Percentiles rank a stretch among this genome's conserved stretches.
Evolutionary conservation across 1,139 yeast genomes (phyloP).

Genomic region (Hemisphaericaspora xylanilytica): DNA sequence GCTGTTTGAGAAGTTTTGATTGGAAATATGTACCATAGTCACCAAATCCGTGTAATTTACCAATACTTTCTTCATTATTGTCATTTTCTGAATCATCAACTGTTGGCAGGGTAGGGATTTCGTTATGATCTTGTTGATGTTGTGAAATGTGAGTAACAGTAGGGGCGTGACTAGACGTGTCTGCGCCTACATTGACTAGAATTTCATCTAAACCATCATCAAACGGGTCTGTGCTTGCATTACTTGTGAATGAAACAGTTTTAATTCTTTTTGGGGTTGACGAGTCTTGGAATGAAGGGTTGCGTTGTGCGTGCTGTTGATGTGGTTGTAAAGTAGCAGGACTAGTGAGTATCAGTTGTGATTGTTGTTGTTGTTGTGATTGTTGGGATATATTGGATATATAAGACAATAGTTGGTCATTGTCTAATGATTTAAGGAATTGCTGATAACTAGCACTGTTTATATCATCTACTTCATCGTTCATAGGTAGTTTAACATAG

Average conservation of each 20-base stretch:
- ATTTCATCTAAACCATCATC: constrained; percentile 39
- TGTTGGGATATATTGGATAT: constrained; percentile 27
- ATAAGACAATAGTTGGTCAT: constrained; percentile 31
- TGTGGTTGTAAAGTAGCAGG: not conserved
- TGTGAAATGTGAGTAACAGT: too few species aligned
- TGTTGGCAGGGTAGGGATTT: too few species aligned
- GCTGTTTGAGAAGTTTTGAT: constrained; percentile 67
- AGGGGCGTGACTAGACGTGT: not conserved
- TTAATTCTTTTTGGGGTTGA: constrained; percentile 14
- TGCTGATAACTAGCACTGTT: constrained; percentile 16
- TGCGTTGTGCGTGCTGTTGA: constrained; percentile 6
- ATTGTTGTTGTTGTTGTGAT: too few species aligned
- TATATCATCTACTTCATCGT: constrained; percentile 3
- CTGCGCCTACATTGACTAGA: constrained; percentile 8
- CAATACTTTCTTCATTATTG: constrained; percentile 25
- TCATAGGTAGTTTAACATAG: not conserved
- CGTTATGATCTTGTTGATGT: not conserved
- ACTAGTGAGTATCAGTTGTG: too few species aligned
- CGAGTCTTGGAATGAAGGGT: constrained; percentile 11
- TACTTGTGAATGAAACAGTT: constrained; percentile 15
- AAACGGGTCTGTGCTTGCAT: constrained; percentile 40
- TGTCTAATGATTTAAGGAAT: constrained; percentile 33
- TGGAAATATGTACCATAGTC: constrained; percentile 68
- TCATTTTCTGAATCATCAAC: constrained; percentile 7
- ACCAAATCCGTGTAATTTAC: constrained; percentile 55